phyloP scores from a whole-genome alignment of 805 yeast genomes.

The Yarrowia keelungensis region DNA sequence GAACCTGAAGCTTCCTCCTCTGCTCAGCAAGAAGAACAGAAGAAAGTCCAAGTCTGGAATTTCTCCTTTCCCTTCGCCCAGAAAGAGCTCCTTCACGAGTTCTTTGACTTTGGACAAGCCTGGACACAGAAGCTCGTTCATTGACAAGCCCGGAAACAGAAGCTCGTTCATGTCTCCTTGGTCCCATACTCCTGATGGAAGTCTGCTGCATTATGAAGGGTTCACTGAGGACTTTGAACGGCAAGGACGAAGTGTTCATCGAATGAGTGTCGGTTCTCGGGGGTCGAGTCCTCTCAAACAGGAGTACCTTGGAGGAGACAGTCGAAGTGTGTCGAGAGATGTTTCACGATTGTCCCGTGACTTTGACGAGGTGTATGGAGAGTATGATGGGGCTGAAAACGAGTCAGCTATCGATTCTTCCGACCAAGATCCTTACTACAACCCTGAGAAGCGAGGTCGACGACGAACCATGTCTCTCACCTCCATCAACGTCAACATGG shows the following conservation, averaged over 20 bases:
- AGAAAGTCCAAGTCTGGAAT: constrained; percentile 7
- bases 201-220: constrained; percentile 15
- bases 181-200: constrained; percentile 27
- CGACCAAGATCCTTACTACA: constrained; percentile 14
- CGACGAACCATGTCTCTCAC: constrained; percentile 34
- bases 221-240: constrained; percentile 18
- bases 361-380: constrained; percentile 5
- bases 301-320: not conserved
- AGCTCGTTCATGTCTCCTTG: constrained; percentile 29
- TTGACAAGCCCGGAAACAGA: constrained; percentile 15
- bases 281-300: constrained; percentile 2
- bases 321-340: not conserved
- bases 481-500: constrained; percentile 30
- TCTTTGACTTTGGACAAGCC: constrained; percentile 48
- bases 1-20: constrained; percentile 50
- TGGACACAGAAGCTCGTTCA: constrained; percentile 8
- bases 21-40: constrained; percentile 49
- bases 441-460: constrained; percentile 24
- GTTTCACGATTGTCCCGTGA: not conserved
- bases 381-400: not conserved
- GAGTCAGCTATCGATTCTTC: not conserved
- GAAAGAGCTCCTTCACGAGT: constrained; percentile 40
- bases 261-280: not conserved
- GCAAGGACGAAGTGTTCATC: not conserved
- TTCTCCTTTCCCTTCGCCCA: constrained; percentile 2